phyloP scores from a whole-genome alignment of 257 asterid species.

The Solanum phureja region DNA sequence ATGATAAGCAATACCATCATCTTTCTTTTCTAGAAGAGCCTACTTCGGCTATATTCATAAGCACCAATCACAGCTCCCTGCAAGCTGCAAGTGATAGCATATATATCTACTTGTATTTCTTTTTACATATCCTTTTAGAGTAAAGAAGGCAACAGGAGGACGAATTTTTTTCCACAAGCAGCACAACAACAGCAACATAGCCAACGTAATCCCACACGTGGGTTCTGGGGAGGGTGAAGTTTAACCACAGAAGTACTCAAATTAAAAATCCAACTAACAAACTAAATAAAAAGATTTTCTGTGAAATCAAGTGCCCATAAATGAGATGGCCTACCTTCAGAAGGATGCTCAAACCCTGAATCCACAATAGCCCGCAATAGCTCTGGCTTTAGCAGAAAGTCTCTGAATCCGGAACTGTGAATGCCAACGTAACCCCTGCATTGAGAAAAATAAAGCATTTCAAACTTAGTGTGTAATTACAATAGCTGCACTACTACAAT shows the following conservation, averaged over 20 bases:
- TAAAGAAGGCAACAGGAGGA: background rate
- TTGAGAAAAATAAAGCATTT: background rate
- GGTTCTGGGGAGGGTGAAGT: background rate
- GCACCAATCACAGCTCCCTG: background rate
- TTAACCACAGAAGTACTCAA: background rate
- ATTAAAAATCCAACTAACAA: background rate
- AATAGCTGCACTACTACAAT: background rate
- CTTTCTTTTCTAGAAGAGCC: background rate
- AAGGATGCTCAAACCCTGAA: conserved; percentile 44
- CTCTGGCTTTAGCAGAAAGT: conserved; percentile 40
- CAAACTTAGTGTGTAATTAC: background rate
- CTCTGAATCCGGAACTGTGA: conserved; percentile 46
- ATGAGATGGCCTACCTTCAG: conserved; percentile 21
- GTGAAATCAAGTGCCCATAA: background rate
- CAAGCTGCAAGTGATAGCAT: background rate
- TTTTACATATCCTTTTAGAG: background rate
- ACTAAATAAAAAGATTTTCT: background rate
- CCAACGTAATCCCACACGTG: background rate
- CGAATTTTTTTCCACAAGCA: background rate
- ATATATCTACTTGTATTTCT: background rate
- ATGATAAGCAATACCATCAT: background rate
- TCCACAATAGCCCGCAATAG: conserved; percentile 42
- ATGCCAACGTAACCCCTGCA: conserved; percentile 35
- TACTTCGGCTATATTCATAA: background rate
- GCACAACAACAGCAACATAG: background rate